phyloP scores from a whole-genome alignment of 495 filamentous ascomycete species.

The Jackrogersella minutella region DNA sequence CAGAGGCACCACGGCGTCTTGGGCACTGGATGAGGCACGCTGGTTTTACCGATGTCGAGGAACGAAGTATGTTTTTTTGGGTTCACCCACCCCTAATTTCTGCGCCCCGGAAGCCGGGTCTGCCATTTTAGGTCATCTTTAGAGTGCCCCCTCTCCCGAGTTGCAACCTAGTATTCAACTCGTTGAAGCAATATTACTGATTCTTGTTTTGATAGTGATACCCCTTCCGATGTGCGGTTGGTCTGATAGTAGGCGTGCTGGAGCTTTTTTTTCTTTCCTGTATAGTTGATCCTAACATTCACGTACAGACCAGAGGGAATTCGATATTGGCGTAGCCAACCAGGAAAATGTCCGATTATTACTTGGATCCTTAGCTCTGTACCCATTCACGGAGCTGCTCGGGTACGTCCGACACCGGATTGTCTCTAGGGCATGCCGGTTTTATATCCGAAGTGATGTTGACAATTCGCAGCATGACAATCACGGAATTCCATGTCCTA shows the following conservation, averaged over 20 bases:
- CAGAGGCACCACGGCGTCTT: conserved; percentile 71
- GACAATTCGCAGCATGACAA: conserved; percentile 65
- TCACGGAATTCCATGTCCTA: conserved; percentile 69
- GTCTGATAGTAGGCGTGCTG: conserved; percentile 66
- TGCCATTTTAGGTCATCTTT: background rate
- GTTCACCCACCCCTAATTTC: conserved; percentile 9
- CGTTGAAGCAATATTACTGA: conserved; percentile 12
- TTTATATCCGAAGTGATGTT: conserved; percentile 25
- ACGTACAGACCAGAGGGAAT: conserved; percentile 65
- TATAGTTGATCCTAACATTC: conserved; percentile 13
- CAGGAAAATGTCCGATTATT: conserved; percentile 67
- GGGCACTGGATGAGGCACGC: conserved; percentile 67
- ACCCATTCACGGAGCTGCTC: conserved; percentile 63
- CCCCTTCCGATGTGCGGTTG: conserved; percentile 77
- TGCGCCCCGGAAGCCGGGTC: background rate
- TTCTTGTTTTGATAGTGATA: conserved; percentile 57
- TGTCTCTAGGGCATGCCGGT: conserved; percentile 13
- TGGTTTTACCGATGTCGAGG: conserved; percentile 79
- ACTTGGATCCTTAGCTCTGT: conserved; percentile 68
- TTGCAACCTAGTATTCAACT: background rate
- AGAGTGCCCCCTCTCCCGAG: conserved; percentile 5
- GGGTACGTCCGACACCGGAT: conserved; percentile 40
- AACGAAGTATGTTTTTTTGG: conserved; percentile 42
- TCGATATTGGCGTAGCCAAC: conserved; percentile 69
- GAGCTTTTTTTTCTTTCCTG: background rate